Conservation (phyloP, 202 grass and related monocot genomes). For the Brachypodium distachyon region DNA sequence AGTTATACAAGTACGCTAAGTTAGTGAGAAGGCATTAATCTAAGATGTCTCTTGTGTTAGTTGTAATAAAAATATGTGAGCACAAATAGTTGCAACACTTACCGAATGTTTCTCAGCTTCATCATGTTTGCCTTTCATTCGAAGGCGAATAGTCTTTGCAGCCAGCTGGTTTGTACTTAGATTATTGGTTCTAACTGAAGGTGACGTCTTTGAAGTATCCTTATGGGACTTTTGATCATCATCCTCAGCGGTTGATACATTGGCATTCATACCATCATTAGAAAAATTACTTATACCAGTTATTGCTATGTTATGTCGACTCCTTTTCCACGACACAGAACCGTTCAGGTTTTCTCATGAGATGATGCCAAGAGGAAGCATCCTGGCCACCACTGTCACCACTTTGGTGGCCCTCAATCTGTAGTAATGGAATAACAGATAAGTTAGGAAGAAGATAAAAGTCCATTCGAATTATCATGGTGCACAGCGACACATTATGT, state of each 20-base stretch:
- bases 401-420: background rate
- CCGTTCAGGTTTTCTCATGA: slow-evolving; percentile 76
- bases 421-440: no score
- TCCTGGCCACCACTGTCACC: slow-evolving; percentile 20
- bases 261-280: slow-evolving; percentile 50
- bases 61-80: background rate
- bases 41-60: no score
- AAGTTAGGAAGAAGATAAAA: no score
- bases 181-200: slow-evolving; percentile 22
- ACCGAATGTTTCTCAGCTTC: slow-evolving; percentile 79
- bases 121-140: slow-evolving; percentile 73
- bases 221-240: slow-evolving; percentile 15
- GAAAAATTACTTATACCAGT: slow-evolving; percentile 57
- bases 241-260: slow-evolving; percentile 18
- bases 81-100: slow-evolving; percentile 31
- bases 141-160: slow-evolving; percentile 65
- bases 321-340: slow-evolving; percentile 63
- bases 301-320: slow-evolving; percentile 47
- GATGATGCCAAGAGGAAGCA: slow-evolving; percentile 51
- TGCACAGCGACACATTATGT: no score
- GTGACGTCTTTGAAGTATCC: slow-evolving; percentile 12
- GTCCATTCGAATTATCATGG: no score
- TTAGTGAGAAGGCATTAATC: no score
- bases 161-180: slow-evolving; percentile 75
- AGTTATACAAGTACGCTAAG: background rate